Conservation (phyloP, 768 basidiomycete species). For the Lactarius hengduanensis region DNA sequence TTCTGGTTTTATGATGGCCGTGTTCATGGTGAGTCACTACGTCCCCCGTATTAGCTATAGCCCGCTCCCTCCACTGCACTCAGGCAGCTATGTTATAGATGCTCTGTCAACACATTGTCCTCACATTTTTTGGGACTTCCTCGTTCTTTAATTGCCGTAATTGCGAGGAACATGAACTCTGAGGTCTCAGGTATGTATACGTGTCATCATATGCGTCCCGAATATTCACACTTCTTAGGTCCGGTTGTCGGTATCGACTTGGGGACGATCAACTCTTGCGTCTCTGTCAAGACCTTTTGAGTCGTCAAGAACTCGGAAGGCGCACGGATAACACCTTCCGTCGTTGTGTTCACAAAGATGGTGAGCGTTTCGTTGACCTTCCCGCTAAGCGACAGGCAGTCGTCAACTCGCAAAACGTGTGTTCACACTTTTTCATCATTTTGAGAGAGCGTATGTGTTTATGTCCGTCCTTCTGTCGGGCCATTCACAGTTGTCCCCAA, state of each 20-base stretch:
- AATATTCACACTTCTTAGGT: constrained; percentile 41
- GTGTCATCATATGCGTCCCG: neutral
- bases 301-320: constrained; percentile 98
- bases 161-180: constrained; percentile 89
- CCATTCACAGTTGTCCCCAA: constrained; percentile 77
- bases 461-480: constrained; percentile 42
- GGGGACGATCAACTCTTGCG: constrained; percentile 91
- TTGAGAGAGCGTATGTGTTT: neutral
- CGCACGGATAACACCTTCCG: constrained; percentile 95
- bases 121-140: constrained; percentile 48
- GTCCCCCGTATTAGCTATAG: constrained; percentile 65
- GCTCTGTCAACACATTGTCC: neutral
- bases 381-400: constrained; percentile 98
- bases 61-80: constrained; percentile 62
- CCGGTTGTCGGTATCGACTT: constrained; percentile 97
- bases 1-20: constrained; percentile 24
- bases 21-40: constrained; percentile 24
- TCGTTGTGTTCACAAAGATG: constrained; percentile 98
- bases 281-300: constrained; percentile 83
- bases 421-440: constrained; percentile 52
- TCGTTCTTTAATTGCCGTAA: constrained; percentile 70
- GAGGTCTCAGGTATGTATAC: constrained; percentile 75
- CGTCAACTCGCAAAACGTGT: constrained; percentile 94
- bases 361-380: constrained; percentile 92
- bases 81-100: constrained; percentile 52